Conservation (phyloP, 2,329 filamentous ascomycete species). For the Fusarium redolens region DNA sequence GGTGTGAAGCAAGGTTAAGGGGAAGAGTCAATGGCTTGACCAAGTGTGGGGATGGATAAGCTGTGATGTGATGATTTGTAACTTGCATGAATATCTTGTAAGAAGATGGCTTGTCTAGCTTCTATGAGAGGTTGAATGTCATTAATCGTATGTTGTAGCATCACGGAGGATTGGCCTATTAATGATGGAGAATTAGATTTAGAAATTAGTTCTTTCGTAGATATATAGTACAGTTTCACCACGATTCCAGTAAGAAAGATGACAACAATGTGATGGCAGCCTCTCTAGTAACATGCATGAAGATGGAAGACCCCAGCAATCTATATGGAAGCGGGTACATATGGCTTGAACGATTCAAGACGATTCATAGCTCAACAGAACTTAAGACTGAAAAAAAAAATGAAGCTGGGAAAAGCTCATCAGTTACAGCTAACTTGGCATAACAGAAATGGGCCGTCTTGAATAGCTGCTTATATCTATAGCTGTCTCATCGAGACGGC, state of each 20-base stretch:
- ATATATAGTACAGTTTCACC: accelerated
- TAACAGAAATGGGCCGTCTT: not conserved
- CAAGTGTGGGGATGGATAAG: not conserved
- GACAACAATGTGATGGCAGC: not conserved
- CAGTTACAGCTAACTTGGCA: not conserved
- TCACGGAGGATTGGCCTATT: too few relatives aligned
- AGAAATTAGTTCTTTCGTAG: too few relatives aligned
- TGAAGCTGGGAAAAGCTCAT: accelerated
- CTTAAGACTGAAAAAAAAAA: not conserved
- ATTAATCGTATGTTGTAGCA: too few relatives aligned
- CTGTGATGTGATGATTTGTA: not conserved
- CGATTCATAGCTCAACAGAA: too few relatives aligned
- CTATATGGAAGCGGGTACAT: accelerated
- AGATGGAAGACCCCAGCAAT: not conserved
- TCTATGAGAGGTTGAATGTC: not conserved
- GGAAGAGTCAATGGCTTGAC: not conserved
- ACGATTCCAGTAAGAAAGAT: not conserved
- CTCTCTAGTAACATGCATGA: not conserved
- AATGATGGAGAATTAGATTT: too few relatives aligned
- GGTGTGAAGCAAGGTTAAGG: not conserved
- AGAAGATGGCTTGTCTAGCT: not conserved
- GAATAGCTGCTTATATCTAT: not conserved
- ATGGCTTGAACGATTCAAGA: not conserved
- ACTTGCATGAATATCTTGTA: not conserved
- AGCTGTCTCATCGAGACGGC: not conserved